Percentiles rank a stretch among this genome's conserved stretches.
phyloP scores from a whole-genome alignment of 768 basidiomycete species.

The Coprinopsis cinerea region DNA sequence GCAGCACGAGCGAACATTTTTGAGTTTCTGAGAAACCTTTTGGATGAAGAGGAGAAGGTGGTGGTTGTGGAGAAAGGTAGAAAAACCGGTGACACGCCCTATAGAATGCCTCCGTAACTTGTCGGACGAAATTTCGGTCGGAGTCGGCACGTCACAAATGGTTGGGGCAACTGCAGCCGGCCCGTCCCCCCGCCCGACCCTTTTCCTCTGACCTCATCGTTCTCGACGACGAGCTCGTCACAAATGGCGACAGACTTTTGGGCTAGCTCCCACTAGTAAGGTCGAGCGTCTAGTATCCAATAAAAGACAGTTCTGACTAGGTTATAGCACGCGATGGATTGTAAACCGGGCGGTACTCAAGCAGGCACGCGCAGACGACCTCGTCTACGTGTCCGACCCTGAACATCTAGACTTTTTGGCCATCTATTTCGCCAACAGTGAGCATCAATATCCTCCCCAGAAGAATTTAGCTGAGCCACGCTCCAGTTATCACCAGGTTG shows the following conservation, averaged over 20 bases:
- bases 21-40: neutral
- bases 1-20: conserved; percentile 64
- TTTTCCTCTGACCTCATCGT: neutral
- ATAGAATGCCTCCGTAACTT: neutral
- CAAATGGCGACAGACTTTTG: conserved; percentile 88
- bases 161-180: no score
- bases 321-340: conserved; percentile 81
- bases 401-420: conserved; percentile 75
- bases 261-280: conserved; percentile 85
- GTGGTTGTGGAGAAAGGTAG: conserved; percentile 2
- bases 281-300: conserved; percentile 25
- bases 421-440: conserved; percentile 83
- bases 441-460: conserved; percentile 11
- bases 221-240: conserved; percentile 7
- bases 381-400: conserved; percentile 71
- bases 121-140: conserved; percentile 4
- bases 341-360: conserved; percentile 73
- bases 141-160: neutral
- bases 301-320: conserved; percentile 12
- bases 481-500: conserved; percentile 75
- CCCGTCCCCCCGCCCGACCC: neutral
- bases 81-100: neutral
- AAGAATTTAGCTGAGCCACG: neutral
- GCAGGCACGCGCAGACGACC: conserved; percentile 71
- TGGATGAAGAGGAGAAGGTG: neutral